Base-by-base conservation (phyloP, 75 land plant genomes). In the Selaginella tamariscina region DNA sequence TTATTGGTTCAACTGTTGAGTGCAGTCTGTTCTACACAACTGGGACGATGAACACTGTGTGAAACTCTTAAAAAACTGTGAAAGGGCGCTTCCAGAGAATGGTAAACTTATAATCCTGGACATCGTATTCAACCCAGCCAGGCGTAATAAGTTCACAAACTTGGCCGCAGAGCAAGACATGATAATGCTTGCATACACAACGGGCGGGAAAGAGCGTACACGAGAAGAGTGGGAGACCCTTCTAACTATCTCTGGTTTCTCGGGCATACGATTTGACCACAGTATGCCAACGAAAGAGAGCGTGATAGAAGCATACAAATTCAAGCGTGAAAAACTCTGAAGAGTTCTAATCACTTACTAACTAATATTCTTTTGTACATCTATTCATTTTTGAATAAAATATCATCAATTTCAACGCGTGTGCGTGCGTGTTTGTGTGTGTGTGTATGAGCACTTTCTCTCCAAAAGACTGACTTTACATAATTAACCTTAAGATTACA, bases 201-300 rank as follows among this genome's bases (percentile, higher is more conserved):
- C 71, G 2, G 65, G 69, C 5, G 77, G 80, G 1, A 56, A 62
- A 29, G 81, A 74, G 60, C 54, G 81, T 27, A 79, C 73, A 0
- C 65, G 67, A 55, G 1, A 31, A 23, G 73, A 79, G 32, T 71
- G 76, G 77, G 56, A 66, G 54, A 24, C 28, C 0, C 0, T 79
- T 0, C 49, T 39, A 5, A 39, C 15, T 15, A 5, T 15, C 15
- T 39, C 11, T 15, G 49, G 49, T 15, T 39, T 39, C 15, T 5
- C 11, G 11, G 49, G 49, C 11, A 39, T 39, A 5, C 5, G 11
- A 15, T 39, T 39, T 15, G 11, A 39, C 49, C 5, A 5, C 5
- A 39, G 15, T 15, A 39, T 39, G 49, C 49, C 49, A 15, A 39
- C 49, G 11, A 39, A 39, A 15, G 49, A 39, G 49, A 15, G 49